phyloP scores from a whole-genome alignment of 192 early-diverging fungal genomes.

The Entomortierella lignicola region DNA sequence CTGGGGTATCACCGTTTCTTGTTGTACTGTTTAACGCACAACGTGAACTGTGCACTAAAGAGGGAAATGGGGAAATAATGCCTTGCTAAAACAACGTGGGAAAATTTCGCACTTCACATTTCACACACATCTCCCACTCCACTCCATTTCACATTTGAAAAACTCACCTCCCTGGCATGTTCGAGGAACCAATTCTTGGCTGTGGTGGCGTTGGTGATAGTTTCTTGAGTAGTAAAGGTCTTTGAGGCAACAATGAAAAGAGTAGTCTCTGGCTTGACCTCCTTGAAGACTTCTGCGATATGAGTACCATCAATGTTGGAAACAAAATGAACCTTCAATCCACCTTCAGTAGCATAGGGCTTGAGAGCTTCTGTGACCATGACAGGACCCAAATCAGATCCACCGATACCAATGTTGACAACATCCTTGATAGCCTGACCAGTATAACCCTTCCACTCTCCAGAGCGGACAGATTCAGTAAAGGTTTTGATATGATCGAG shows the following conservation, averaged over 20 bases:
- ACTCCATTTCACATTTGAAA: not conserved
- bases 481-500: conserved; percentile 93
- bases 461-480: conserved; percentile 86
- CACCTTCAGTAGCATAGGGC: conserved; percentile 80
- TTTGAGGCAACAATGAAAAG: conserved; percentile 97
- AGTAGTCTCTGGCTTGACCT: conserved; percentile 85
- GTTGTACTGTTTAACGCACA: no score
- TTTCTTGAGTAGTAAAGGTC: conserved; percentile 99
- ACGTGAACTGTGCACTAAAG: no score
- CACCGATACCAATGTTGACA: conserved; percentile 99
- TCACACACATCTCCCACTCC: no score
- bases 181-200: conserved; percentile 95
- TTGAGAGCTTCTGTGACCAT: conserved; percentile 99
- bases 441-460: conserved; percentile 96
- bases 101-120: no score
- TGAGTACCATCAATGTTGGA: conserved; percentile 99
- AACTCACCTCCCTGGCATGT: conserved; percentile 82
- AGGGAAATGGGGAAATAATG: no score
- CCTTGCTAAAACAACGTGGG: not conserved
- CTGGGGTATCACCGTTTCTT: no score
- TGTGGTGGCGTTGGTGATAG: conserved; percentile 95
- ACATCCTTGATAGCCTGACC: conserved; percentile 94
- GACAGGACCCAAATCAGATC: conserved; percentile 96
- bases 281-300: conserved; percentile 92
- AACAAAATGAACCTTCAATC: conserved; percentile 92